phyloP scores from a whole-genome alignment of 1,284 basidiomycete genomes.

The Spongispora temasekensis region DNA sequence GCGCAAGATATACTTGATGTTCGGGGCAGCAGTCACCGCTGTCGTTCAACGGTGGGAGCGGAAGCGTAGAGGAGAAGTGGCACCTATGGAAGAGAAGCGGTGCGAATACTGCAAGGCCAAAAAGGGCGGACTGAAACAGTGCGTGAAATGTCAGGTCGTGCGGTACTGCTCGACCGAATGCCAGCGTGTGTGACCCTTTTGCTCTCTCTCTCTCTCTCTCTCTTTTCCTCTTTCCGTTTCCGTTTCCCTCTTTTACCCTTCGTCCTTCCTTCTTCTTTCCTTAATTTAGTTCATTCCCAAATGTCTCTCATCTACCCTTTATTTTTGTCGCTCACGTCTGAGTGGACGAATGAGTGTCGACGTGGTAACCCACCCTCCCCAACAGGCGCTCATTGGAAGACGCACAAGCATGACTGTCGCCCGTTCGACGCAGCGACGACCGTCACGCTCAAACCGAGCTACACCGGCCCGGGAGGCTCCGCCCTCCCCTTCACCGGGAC shows the following conservation, averaged over 20 bases:
- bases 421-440: slow-evolving; percentile 45
- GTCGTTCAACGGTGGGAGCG: slow-evolving; percentile 49
- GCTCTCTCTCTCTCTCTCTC: neutral
- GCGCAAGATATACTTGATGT: slow-evolving; percentile 33
- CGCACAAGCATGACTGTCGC: slow-evolving; percentile 49
- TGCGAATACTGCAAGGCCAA: slow-evolving; percentile 42
- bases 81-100: slow-evolving; percentile 40
- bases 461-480: slow-evolving; percentile 18
- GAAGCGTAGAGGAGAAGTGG: slow-evolving; percentile 45
- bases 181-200: slow-evolving; percentile 43
- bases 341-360: neutral
- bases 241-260: too few relatives aligned
- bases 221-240: too few relatives aligned
- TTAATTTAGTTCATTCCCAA: too few relatives aligned
- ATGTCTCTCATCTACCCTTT: too few relatives aligned
- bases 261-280: neutral
- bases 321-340: neutral
- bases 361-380: too few relatives aligned
- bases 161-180: slow-evolving; percentile 56
- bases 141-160: slow-evolving; percentile 44
- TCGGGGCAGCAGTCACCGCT: slow-evolving; percentile 50
- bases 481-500: slow-evolving; percentile 11
- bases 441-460: slow-evolving; percentile 48
- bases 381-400: slow-evolving; percentile 48
- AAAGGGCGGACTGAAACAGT: slow-evolving; percentile 41